Evolutionary conservation across 2,329 filamentous ascomycete species (phyloP), one percentile per base, ranked within the genome.

Genomic region (Acarospora socialis): DNA sequence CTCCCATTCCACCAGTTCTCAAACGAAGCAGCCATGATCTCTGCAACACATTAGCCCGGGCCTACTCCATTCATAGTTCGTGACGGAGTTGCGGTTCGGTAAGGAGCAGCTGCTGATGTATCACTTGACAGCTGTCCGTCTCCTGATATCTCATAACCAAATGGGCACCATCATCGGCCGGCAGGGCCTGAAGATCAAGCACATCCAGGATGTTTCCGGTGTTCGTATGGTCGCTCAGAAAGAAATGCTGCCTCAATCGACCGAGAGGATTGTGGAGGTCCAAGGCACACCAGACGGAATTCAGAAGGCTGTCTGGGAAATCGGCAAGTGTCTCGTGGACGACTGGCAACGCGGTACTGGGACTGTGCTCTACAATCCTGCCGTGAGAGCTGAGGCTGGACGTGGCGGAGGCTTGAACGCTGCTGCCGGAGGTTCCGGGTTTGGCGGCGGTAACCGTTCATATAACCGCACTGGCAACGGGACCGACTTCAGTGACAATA

Each of bases 221-320:
- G 90, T 95, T 37, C 86, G 90, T 53, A 98, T 98, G 90, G 86
- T 98, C 29, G 90, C 90, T 23, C 90, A 98, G 60, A 98, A 98
- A 63, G 90, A 98, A 52, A 98, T 98, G 90, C 76, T 98, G 5
- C 90, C 90, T 21, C 90, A 98, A 58, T 98, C 90, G 4, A 98
- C 90, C 20, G 90, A 98, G 65, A 80, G 90, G 43, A 86, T 98
- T 47, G 90, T 98, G 43, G 90, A 98, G 55, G 79, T 98, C 27
- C 86, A 94, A 55, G 90, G 90, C 46, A 87, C 80, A 12, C 86
- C 90, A 10, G 84, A 92, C 34, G 86, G 87, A 38, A 92, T 98
- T 48, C 84, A 94, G 60, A 84, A 86, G 54, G 87, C 90, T 41
- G 70, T 93, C 34, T 95, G 90, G 90, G 90, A 98, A 57, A 98